Base-by-base conservation (phyloP, 805 yeast species). In the Monosporozyma siamensis region DNA sequence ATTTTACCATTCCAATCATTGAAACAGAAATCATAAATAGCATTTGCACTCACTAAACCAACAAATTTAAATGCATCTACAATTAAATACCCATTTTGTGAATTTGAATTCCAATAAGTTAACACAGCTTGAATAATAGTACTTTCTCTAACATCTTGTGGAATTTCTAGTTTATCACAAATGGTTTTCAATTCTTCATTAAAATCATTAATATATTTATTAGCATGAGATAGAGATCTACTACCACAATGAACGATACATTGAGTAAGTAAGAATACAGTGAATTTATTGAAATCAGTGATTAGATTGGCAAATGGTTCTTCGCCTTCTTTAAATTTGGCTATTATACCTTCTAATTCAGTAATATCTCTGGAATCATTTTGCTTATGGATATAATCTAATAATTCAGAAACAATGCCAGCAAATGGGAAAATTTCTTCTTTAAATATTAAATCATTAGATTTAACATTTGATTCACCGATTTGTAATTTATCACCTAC, bases 191-290 rank as follows among this genome's bases (percentile, higher is more conserved):
- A 52, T 12, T 67, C 62, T 11, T 59, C 63, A 17, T 54, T 52
- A 6, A 71, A 55, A 32, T 68, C 69, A 26, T 59, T 63, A 36
- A 79, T 66, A 64, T 75, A 76, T 34, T 74, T 75, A 46, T 74
- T 75, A 30, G 81, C 79, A 53, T 82, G 88, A 0, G 90, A 85
- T 34, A 89, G 72, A 0, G 97, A 89, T 57, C 97, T 74, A 38
- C 87, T 81, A 11, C 97, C 97, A 44, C 87, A 80, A 51, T 80
- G 80, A 37, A 90, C 82, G 40, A 86, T 71, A 0, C 82, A 70
- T 54, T 85, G 90, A 53, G 81, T 71, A 11, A 87, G 62, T 12
- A 84, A 64, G 23, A 81, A 75, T 14, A 83, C 67, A 29, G 80
- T 59, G 42, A 81, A 69, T 51, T 64, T 62, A 21, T 67, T 66